Evolutionary conservation across 2,329 filamentous ascomycete species (phyloP).

Genomic region (Cercospora beticola): DNA sequence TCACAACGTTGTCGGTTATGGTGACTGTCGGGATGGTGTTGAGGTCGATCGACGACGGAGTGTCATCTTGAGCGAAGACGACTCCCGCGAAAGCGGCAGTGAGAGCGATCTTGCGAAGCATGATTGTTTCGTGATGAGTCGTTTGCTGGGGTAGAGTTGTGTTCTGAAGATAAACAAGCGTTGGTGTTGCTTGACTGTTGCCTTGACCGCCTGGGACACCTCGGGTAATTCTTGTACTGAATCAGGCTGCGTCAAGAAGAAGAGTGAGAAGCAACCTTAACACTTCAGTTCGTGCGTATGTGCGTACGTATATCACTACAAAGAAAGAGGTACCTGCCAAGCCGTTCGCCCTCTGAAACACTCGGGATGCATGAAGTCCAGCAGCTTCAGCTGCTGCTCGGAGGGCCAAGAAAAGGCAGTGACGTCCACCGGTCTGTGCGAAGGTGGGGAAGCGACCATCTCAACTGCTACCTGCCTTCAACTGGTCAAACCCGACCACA

Average conservation of each 20-base stretch:
- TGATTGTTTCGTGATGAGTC: constrained; percentile 1
- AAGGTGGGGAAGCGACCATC: background rate
- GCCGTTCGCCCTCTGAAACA: background rate
- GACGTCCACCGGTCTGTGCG: background rate
- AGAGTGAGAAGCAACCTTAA: background rate
- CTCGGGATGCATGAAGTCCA: background rate
- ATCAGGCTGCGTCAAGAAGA: background rate
- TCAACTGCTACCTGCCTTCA: background rate
- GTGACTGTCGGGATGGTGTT: constrained; percentile 16
- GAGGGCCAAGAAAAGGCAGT: constrained; percentile 1
- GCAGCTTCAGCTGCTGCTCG: background rate
- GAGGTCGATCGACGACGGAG: constrained; percentile 3
- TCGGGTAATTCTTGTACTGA: background rate
- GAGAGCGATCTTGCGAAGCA: constrained; percentile 13
- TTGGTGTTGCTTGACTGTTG: background rate
- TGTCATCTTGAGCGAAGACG: constrained; percentile 9
- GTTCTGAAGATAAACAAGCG: background rate
- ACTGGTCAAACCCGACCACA: constrained; percentile 1
- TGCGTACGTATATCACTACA: background rate
- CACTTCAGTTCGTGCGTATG: background rate
- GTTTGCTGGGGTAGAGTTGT: background rate
- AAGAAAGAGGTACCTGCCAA: background rate
- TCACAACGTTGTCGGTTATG: constrained; percentile 7
- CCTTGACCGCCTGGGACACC: background rate
- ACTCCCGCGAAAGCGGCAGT: constrained; percentile 8